phyloP scores from a whole-genome alignment of 2,329 filamentous ascomycete genomes.

The Xylaria sp. region DNA sequence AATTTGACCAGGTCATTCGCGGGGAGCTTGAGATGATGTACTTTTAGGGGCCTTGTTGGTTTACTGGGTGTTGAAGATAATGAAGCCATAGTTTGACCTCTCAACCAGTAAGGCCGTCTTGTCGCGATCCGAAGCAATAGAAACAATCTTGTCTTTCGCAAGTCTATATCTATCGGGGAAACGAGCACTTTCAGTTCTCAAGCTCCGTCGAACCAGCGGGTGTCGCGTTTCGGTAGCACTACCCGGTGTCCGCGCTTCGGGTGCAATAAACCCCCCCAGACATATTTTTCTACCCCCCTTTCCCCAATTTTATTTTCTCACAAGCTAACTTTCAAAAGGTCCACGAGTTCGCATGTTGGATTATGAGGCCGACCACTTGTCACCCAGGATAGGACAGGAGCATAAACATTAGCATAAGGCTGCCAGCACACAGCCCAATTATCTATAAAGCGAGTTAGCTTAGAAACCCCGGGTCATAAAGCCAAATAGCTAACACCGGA shows the following conservation, averaged over 20 bases:
- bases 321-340: slow-evolving; percentile 1
- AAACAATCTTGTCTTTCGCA: not conserved
- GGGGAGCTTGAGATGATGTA: not conserved
- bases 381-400: slow-evolving; percentile 13
- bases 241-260: not conserved
- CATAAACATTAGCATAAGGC: not conserved
- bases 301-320: not conserved
- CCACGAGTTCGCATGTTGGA: slow-evolving; percentile 11
- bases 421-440: slow-evolving; percentile 20
- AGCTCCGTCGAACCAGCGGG: not conserved
- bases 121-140: not conserved
- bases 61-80: not conserved
- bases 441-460: not conserved
- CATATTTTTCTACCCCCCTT: not conserved
- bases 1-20: not conserved
- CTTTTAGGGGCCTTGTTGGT: not conserved
- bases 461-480: not conserved
- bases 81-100: not conserved
- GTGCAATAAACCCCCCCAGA: not conserved
- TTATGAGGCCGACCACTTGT: slow-evolving; percentile 15
- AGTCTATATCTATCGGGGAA: not conserved
- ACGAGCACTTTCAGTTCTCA: not conserved
- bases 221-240: not conserved
- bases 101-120: not conserved
- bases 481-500: not conserved